Percentiles rank a stretch among this genome's conserved stretches.
These are phyloP conservation scores for Rhodotorula sp. DNA, from an alignment of 1,284 basidiomycete genomes.

Conservation along the genomic window DNA sequence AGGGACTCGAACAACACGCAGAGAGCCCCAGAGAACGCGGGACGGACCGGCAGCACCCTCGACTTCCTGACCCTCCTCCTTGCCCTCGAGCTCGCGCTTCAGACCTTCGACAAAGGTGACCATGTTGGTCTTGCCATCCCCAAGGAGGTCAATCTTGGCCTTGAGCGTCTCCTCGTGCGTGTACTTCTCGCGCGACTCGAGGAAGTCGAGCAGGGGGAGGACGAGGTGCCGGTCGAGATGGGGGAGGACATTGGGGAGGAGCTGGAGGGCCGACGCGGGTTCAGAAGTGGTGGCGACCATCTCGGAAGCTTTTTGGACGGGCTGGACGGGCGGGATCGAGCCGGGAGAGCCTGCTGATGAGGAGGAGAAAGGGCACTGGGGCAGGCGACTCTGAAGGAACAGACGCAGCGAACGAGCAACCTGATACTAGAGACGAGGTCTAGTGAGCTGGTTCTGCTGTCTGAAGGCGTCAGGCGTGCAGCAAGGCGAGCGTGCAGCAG, in stretches of 20 bases:
- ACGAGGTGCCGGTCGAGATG: constrained; percentile 90
- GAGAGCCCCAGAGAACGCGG: background rate
- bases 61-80: constrained; percentile 46
- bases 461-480: background rate
- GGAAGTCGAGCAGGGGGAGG: constrained; percentile 85
- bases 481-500: background rate
- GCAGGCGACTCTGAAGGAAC: background rate
- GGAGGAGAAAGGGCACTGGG: background rate
- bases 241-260: background rate
- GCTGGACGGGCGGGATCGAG: constrained; percentile 40
- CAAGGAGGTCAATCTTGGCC: constrained; percentile 91
- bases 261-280: background rate
- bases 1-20: too few relatives aligned
- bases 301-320: constrained; percentile 55
- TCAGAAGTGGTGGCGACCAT: constrained; percentile 7
- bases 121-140: constrained; percentile 78
- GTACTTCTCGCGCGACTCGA: constrained; percentile 71
- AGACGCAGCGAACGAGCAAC: too few relatives aligned
- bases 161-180: constrained; percentile 70
- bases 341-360: background rate
- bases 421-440: background rate
- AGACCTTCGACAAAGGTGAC: constrained; percentile 65
- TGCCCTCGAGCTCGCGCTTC: constrained; percentile 43
- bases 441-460: background rate
- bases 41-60: constrained; percentile 58